Conservation (phyloP, 768 basidiomycete genomes). For the Lanmaoa pseudosensibilis region DNA sequence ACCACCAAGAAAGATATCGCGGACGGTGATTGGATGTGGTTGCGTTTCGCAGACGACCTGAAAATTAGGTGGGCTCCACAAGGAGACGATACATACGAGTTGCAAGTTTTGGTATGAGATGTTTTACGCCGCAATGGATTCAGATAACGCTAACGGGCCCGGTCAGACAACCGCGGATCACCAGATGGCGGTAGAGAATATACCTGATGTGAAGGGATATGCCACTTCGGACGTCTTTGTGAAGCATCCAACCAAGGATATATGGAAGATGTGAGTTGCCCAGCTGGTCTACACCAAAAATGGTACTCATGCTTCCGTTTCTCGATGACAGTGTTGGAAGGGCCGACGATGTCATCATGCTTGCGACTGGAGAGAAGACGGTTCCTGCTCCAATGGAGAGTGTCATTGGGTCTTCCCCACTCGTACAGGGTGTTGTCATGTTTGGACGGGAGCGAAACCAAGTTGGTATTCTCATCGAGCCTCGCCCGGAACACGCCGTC, state of each 20-base stretch:
- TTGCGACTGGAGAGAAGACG: constrained; percentile 20
- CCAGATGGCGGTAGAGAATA: constrained; percentile 31
- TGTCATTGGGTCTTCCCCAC: constrained; percentile 22
- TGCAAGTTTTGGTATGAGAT: constrained; percentile 36
- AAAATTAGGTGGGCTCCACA: constrained; percentile 32
- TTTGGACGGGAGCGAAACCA: constrained; percentile 36
- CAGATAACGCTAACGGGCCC: background rate
- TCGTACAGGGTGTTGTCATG: constrained; percentile 30
- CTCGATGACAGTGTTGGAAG: constrained; percentile 26
- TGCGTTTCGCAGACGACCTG: constrained; percentile 26
- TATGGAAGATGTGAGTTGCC: constrained; percentile 36
- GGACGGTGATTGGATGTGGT: constrained; percentile 38
- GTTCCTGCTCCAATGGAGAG: constrained; percentile 31
- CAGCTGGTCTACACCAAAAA: background rate
- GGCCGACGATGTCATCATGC: constrained; percentile 38
- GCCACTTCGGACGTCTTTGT: constrained; percentile 44
- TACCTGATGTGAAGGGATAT: constrained; percentile 41
- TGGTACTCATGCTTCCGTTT: background rate
- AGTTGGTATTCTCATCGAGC: constrained; percentile 36
- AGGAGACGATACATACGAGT: constrained; percentile 37
- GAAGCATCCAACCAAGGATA: constrained; percentile 43
- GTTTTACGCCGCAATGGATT: background rate
- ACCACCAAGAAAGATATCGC: constrained; percentile 12
- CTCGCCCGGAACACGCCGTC: constrained; percentile 10
- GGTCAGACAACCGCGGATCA: background rate